Base-by-base conservation (phyloP, 129 eudicot genomes). In the Arctium minus region DNA sequence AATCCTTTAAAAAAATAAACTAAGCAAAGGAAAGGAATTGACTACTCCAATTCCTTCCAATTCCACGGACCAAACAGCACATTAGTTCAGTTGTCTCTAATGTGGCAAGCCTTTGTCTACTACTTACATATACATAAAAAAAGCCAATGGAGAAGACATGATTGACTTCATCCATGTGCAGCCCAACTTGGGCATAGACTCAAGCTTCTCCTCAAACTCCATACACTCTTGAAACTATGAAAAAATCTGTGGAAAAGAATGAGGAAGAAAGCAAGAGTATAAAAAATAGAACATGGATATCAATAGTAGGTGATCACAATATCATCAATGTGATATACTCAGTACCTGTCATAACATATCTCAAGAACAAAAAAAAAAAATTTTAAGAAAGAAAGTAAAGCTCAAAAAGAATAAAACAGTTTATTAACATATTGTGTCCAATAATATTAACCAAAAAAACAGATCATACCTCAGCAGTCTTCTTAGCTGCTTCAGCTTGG, bases 401-500 rank as follows among this genome's bases (percentile, higher is more conserved):
- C 48, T 44, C 36, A 48, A 29, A 42, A 75, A 6, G 35, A n/a
- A 74, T 8, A 4, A 10, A 42, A 46, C 13, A 42, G 39, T 44
- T 75, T 46, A 33, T 10, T 40, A 39, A 30, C 13, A 46, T 46
- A 37, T 8, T 39, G 3, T 31, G 3, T 50, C 42, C 17, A 53
- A 76, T 56, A n/a, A 33, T 9, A 46, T 46, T 46, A 46, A 10
- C 6, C 35, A 15, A 3, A 8, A 35, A 44, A 46, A 37, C 40
- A 27, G 30, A 29, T 56, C 86, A 81, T 73, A 93, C 98, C 97
- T 93, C 98, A 5, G 94, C 85, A 35, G 79, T 88, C 83, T 87
- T 91, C 11, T 81, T 89, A 72, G 88, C 90, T 13, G 84, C 92
- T 83, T 89, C 89, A 31, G 86, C 80, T 82, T 73, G 88, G 56